Percentiles rank a stretch among this genome's conserved stretches.
Conservation (phyloP, 176 grass and related monocot species). For the Phragmites australis region DNA sequence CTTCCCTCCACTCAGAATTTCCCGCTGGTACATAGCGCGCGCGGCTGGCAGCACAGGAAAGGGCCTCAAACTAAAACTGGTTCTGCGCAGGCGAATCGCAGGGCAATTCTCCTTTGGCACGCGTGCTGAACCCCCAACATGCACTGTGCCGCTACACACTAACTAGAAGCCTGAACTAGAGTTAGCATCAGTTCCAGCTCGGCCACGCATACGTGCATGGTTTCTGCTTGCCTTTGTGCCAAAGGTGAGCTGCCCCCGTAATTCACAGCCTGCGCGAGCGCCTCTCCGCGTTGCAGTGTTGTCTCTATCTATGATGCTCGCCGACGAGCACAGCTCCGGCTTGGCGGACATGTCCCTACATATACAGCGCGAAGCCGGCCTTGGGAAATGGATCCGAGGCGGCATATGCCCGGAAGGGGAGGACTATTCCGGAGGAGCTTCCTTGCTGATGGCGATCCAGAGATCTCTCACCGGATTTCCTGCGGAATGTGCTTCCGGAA, state of each 20-base stretch:
- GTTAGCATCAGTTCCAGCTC: no score
- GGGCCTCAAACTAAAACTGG: background rate
- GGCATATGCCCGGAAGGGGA: constrained; percentile 42
- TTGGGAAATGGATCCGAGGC: constrained; percentile 35
- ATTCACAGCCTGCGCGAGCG: constrained; percentile 31
- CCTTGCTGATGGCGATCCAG: constrained; percentile 33
- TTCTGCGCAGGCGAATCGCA: constrained; percentile 45
- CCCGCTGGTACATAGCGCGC: background rate
- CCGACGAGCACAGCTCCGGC: background rate
- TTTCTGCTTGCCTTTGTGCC: constrained; percentile 22
- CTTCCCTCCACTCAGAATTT: background rate
- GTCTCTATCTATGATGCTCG: background rate
- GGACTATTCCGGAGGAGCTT: constrained; percentile 60
- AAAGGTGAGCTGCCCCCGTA: constrained; percentile 52
- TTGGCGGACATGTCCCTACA: constrained; percentile 1
- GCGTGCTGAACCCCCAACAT: background rate
- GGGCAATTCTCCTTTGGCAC: constrained; percentile 78
- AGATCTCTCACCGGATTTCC: constrained; percentile 15
- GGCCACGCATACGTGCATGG: background rate
- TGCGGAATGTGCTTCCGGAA: constrained; percentile 39
- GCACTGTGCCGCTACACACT: background rate
- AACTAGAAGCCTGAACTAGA: no score
- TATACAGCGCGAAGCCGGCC: background rate
- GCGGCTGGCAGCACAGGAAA: background rate
- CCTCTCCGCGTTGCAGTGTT: background rate